Conservation (phyloP, 2,329 filamentous ascomycete species). For the Drechslerella coelobrocha region DNA sequence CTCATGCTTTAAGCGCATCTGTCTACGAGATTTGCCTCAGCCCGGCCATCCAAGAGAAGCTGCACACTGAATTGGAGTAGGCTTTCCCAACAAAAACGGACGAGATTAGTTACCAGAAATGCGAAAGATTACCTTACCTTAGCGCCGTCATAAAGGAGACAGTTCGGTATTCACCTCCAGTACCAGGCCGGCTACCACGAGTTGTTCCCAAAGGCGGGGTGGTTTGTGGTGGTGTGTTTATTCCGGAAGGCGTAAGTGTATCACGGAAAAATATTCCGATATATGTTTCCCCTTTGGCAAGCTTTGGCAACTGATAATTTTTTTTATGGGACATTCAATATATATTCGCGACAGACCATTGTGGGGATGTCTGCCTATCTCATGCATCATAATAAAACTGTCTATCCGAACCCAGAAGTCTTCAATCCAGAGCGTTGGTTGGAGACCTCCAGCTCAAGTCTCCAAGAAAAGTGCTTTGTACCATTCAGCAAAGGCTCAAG, state of each 20-base stretch:
- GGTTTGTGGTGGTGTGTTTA: conserved; percentile 2
- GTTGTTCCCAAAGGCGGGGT: conserved; percentile 6
- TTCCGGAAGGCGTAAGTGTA: conserved; percentile 11
- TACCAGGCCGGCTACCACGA: conserved; percentile 2
- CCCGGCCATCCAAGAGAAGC: neutral
- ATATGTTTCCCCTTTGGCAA: neutral
- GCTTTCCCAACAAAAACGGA: conserved; percentile 1
- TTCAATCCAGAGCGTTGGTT: neutral
- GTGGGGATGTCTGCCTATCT: conserved; percentile 8
- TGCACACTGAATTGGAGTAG: conserved; percentile 3
- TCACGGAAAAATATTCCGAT: too few relatives aligned
- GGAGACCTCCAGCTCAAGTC: neutral
- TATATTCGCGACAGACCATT: neutral
- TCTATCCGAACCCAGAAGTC: neutral
- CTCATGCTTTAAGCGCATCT: neutral
- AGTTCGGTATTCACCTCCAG: neutral
- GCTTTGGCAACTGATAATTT: neutral
- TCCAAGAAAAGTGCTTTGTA: neutral
- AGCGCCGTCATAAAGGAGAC: conserved; percentile 16
- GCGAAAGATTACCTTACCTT: conserved; percentile 15
- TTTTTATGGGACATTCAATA: neutral
- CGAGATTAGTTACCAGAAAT: neutral
- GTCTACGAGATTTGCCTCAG: conserved; percentile 2
- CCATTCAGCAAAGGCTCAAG: neutral
- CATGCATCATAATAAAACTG: neutral